phyloP scores from a whole-genome alignment of 2,329 filamentous ascomycete species.

The Cercospora beticola region DNA sequence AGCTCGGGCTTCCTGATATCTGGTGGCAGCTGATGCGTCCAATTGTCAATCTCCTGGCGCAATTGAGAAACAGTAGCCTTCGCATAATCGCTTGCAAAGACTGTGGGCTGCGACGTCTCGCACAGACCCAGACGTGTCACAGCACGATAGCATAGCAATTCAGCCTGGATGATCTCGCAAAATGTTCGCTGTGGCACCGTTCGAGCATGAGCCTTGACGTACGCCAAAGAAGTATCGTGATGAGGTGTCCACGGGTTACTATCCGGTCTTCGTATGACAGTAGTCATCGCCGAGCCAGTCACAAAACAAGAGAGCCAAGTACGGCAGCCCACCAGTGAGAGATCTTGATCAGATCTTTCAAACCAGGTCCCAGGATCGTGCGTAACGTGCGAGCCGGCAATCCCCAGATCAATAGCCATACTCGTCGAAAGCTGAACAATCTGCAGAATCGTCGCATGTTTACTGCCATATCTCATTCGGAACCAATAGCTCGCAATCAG shows the following conservation, averaged over 20 bases:
- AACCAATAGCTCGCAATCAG: constrained; percentile 76
- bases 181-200: constrained; percentile 13
- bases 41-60: constrained; percentile 17
- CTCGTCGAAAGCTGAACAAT: constrained; percentile 73
- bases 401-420: constrained; percentile 77
- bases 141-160: constrained; percentile 18
- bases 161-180: constrained; percentile 20
- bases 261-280: constrained; percentile 21
- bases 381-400: constrained; percentile 48
- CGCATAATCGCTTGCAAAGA: constrained; percentile 4
- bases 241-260: constrained; percentile 23
- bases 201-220: constrained; percentile 6
- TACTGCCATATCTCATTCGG: constrained; percentile 67
- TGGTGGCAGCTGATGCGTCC: constrained; percentile 10
- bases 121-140: constrained; percentile 10
- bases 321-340: constrained; percentile 14
- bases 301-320: constrained; percentile 28
- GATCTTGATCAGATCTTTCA: background rate
- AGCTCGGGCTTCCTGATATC: constrained; percentile 16
- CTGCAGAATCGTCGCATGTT: constrained; percentile 84
- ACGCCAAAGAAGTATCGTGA: constrained; percentile 21
- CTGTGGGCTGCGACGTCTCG: constrained; percentile 5
- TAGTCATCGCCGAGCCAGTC: constrained; percentile 16
- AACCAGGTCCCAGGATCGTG: constrained; percentile 11
- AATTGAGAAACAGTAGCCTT: constrained; percentile 13